Evolutionary conservation across 805 yeast genomes (phyloP).

Genomic region (Schwanniomyces yamadae): DNA sequence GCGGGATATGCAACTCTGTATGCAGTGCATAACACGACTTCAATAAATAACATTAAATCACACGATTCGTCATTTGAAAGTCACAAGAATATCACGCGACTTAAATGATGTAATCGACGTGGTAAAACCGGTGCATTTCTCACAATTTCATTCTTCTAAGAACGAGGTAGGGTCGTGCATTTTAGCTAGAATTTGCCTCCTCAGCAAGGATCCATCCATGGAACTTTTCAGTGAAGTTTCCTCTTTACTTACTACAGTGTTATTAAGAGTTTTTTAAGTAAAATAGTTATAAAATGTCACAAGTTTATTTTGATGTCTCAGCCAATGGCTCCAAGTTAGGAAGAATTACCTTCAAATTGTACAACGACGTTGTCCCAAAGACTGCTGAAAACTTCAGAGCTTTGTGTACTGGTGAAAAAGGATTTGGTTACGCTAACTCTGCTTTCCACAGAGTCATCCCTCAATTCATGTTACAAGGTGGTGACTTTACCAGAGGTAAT

Average conservation of each 20-base stretch:
- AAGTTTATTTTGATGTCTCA: constrained; percentile 80
- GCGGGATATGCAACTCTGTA: too few species aligned
- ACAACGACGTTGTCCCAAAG: constrained; percentile 62
- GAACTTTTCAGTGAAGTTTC: too few species aligned
- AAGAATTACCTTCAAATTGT: constrained; percentile 74
- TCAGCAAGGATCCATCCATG: too few species aligned
- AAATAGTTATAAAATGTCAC: constrained; percentile 45
- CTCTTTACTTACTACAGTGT: background rate
- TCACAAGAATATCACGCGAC: too few species aligned
- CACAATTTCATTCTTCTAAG: too few species aligned
- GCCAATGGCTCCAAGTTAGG: constrained; percentile 75
- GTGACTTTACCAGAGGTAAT: constrained; percentile 58
- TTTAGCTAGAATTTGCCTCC: background rate
- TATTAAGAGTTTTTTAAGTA: background rate
- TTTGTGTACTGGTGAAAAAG: constrained; percentile 88
- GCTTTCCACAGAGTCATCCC: constrained; percentile 97
- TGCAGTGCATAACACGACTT: too few species aligned
- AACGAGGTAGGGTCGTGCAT: constrained; percentile 1
- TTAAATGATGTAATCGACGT: too few species aligned
- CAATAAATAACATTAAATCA: too few species aligned
- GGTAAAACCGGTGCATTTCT: too few species aligned
- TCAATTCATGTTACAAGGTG: constrained; percentile 92
- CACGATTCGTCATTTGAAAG: too few species aligned
- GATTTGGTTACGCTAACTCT: constrained; percentile 82
- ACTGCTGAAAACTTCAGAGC: constrained; percentile 82